A percentile compares a stretch with the other conserved stretches of the same genome.
phyloP scores from a whole-genome alignment of 1,284 basidiomycete genomes.

The Neolentinus lepideus region DNA sequence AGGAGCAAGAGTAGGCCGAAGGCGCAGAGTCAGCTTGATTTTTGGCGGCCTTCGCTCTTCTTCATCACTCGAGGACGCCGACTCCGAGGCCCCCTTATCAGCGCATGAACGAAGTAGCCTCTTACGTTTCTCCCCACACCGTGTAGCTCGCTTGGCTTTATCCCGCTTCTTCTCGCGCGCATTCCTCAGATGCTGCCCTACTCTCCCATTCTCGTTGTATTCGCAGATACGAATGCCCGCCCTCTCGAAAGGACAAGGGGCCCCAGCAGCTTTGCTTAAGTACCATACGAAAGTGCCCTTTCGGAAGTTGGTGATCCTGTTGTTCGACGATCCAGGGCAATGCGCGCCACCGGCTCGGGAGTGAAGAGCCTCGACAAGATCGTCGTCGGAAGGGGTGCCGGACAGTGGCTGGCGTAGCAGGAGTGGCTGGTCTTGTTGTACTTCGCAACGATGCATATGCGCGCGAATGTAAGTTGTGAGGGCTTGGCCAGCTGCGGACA shows the following conservation, averaged over 20 bases:
- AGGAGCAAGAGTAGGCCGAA: slow-evolving; percentile 38
- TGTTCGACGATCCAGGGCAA: slow-evolving; percentile 34
- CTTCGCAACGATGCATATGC: slow-evolving; percentile 62
- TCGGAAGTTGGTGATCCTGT: slow-evolving; percentile 64
- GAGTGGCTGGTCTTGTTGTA: slow-evolving; percentile 63
- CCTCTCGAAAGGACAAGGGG: slow-evolving; percentile 64
- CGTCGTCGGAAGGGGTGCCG: slow-evolving; percentile 62
- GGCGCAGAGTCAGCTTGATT: slow-evolving; percentile 60
- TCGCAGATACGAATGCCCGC: slow-evolving; percentile 65
- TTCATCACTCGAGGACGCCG: slow-evolving; percentile 31
- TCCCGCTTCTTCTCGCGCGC: slow-evolving; percentile 33
- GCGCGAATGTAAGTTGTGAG: slow-evolving; percentile 73
- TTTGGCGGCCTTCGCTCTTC: slow-evolving; percentile 47
- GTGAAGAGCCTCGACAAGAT: slow-evolving; percentile 61
- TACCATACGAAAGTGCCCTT: slow-evolving; percentile 76
- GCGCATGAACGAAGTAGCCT: slow-evolving; percentile 45
- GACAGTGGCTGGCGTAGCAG: slow-evolving; percentile 65
- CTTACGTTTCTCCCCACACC: slow-evolving; percentile 67
- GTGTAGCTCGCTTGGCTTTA: slow-evolving; percentile 25
- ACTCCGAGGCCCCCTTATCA: slow-evolving; percentile 30
- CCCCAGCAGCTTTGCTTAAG: slow-evolving; percentile 62
- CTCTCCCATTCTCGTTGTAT: slow-evolving; percentile 46
- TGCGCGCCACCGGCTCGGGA: slow-evolving; percentile 64
- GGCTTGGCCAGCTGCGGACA: slow-evolving; percentile 69
- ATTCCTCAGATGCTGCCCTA: slow-evolving; percentile 15